phyloP scores from a whole-genome alignment of 192 early-diverging fungal genomes.

The Coemansia sp. region DNA sequence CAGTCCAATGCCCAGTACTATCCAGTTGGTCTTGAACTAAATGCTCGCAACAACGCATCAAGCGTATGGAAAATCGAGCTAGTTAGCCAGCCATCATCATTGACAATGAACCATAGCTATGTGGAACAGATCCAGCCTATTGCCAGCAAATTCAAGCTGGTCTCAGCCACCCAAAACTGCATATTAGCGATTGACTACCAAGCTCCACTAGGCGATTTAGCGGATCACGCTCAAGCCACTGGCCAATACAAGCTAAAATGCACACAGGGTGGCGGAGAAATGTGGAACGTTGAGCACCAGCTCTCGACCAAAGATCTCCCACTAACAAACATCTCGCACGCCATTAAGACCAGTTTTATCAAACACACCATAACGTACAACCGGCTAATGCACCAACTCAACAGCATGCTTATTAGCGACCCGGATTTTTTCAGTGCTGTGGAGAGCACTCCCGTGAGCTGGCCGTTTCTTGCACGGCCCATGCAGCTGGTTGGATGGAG shows the following conservation, averaged over 20 bases:
- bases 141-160: constrained; percentile 72
- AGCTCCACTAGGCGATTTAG: neutral
- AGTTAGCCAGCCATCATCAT: constrained; percentile 64
- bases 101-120: constrained; percentile 9
- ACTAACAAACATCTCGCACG: constrained; percentile 55
- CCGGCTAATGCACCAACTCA: constrained; percentile 91
- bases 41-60: neutral
- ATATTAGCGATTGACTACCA: constrained; percentile 32
- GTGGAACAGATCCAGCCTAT: constrained; percentile 64
- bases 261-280: constrained; percentile 37
- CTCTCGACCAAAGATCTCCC: constrained; percentile 61
- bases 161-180: constrained; percentile 68
- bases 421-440: constrained; percentile 80
- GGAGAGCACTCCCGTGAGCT: constrained; percentile 74
- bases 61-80: neutral
- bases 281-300: constrained; percentile 94
- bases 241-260: constrained; percentile 4
- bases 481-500: constrained; percentile 86
- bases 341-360: constrained; percentile 60
- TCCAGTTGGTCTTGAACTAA: neutral
- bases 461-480: constrained; percentile 79
- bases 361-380: constrained; percentile 81
- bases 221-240: neutral
- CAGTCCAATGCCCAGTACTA: constrained; percentile 3
- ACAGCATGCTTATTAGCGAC: constrained; percentile 87